phyloP scores from a whole-genome alignment of 768 basidiomycete genomes.

The Leccinum subgranulosum region DNA sequence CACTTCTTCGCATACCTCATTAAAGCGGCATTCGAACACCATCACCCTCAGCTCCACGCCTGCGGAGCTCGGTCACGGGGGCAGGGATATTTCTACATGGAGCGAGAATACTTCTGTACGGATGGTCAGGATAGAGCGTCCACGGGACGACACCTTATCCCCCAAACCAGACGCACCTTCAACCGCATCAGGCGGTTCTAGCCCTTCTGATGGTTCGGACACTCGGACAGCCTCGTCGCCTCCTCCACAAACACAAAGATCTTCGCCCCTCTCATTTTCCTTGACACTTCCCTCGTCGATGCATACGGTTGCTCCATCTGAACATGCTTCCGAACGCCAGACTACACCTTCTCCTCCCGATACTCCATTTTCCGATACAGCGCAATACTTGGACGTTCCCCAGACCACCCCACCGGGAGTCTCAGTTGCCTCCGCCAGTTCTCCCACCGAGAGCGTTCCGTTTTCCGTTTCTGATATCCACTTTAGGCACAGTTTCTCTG shows the following conservation, averaged over 20 bases:
- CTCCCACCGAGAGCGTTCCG: slow-evolving; percentile 57
- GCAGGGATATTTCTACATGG: slow-evolving; percentile 7
- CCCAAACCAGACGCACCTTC: slow-evolving; percentile 32
- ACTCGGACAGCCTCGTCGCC: slow-evolving; percentile 9
- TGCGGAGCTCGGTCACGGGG: slow-evolving; percentile 25
- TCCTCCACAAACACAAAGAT: slow-evolving; percentile 22
- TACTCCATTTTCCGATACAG: slow-evolving; percentile 3
- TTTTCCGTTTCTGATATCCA: slow-evolving; percentile 53
- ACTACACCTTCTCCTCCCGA: slow-evolving; percentile 18
- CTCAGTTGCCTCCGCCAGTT: slow-evolving; percentile 33
- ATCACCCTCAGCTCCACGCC: slow-evolving; percentile 27
- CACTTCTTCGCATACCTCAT: slow-evolving; percentile 25
- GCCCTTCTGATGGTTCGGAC: slow-evolving; percentile 25
- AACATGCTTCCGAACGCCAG: slow-evolving; percentile 13
- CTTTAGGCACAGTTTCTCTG: slow-evolving; percentile 42
- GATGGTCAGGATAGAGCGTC: slow-evolving; percentile 18
- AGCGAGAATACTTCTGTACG: slow-evolving; percentile 19
- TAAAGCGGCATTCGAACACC: slow-evolving; percentile 23
- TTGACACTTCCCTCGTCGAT: slow-evolving; percentile 44
- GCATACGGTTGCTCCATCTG: slow-evolving; percentile 24
- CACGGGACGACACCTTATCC: slow-evolving; percentile 10
- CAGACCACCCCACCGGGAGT: slow-evolving; percentile 24
- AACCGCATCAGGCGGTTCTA: slow-evolving; percentile 29
- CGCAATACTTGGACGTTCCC: slow-evolving; percentile 29
- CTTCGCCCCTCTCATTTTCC: slow-evolving; percentile 43